A percentile compares a stretch with the other conserved stretches of the same genome.
phyloP scores from a whole-genome alignment of 2,329 filamentous ascomycete species.

The Metarhizium anisopliae region DNA sequence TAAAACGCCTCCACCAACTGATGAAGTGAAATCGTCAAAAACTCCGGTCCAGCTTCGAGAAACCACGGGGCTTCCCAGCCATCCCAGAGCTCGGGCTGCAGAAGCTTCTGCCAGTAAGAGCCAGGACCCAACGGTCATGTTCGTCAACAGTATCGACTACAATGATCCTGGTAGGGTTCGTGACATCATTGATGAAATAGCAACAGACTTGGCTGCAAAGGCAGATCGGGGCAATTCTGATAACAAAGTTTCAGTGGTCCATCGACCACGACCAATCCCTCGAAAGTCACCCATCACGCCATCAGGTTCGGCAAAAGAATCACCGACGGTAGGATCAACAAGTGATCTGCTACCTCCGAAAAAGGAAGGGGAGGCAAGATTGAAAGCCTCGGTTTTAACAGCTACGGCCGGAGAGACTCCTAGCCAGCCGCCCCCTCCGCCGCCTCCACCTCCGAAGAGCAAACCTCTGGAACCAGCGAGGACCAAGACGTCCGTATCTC shows the following conservation, averaged over 20 bases:
- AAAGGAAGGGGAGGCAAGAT: background rate
- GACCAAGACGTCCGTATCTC: background rate
- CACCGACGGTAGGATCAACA: background rate
- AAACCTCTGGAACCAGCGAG: too few species aligned
- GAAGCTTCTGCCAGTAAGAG: slow-evolving; percentile 16
- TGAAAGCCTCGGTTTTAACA: background rate
- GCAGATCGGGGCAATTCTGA: background rate
- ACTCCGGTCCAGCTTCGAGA: slow-evolving; percentile 33
- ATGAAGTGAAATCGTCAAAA: slow-evolving; percentile 16
- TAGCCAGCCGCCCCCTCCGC: background rate
- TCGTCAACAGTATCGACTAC: slow-evolving; percentile 47
- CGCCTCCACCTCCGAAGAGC: background rate
- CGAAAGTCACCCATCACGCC: slow-evolving; percentile 23
- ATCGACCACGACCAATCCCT: slow-evolving; percentile 48
- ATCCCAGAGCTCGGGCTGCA: slow-evolving; percentile 33
- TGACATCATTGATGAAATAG: slow-evolving; percentile 1
- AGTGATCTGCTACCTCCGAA: background rate
- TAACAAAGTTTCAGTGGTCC: slow-evolving; percentile 32
- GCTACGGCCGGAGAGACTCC: background rate
- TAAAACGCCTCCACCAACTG: slow-evolving; percentile 11
- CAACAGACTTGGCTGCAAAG: slow-evolving; percentile 15
- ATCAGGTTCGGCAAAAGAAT: background rate
- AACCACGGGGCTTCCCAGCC: slow-evolving; percentile 37
- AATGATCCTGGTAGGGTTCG: slow-evolving; percentile 33
- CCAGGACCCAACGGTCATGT: slow-evolving; percentile 38